phyloP scores from a whole-genome alignment of 1,284 basidiomycete species.

The Microbotryomycetes sp. region DNA sequence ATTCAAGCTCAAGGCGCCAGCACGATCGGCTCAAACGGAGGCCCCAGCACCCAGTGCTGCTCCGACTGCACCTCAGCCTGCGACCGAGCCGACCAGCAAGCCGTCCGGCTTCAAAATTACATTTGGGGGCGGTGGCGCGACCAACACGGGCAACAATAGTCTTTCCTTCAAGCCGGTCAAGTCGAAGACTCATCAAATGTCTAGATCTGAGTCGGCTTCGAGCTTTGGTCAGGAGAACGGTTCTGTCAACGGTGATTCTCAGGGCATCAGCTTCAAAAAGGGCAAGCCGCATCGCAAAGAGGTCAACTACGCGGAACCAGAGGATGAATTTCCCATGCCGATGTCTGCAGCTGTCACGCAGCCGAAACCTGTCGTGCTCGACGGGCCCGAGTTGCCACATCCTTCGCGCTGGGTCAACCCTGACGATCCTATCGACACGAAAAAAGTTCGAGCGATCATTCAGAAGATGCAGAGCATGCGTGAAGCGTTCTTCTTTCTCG shows the following conservation, averaged over 20 bases:
- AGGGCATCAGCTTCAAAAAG: background rate
- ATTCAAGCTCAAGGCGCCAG: conserved; percentile 1
- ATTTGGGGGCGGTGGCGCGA: conserved; percentile 11
- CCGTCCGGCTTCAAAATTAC: conserved; percentile 23
- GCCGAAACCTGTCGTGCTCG: conserved; percentile 56
- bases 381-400: conserved; percentile 14
- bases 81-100: background rate
- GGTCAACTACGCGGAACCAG: conserved; percentile 26
- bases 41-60: background rate
- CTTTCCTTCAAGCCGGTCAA: too few species aligned
- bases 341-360: conserved; percentile 25
- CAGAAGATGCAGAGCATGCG: conserved; percentile 58
- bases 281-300: conserved; percentile 17
- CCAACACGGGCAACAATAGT: too few species aligned
- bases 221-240: background rate
- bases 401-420: conserved; percentile 18
- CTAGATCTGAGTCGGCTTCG: background rate
- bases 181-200: background rate
- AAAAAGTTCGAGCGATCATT: conserved; percentile 67
- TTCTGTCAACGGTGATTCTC: background rate
- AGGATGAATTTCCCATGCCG: background rate
- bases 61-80: background rate
- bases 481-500: conserved; percentile 67
- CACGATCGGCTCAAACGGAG: too few species aligned
- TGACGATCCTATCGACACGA: conserved; percentile 36